Base-by-base conservation (phyloP, 441 rosid genomes). In the Lepidium campestre region DNA sequence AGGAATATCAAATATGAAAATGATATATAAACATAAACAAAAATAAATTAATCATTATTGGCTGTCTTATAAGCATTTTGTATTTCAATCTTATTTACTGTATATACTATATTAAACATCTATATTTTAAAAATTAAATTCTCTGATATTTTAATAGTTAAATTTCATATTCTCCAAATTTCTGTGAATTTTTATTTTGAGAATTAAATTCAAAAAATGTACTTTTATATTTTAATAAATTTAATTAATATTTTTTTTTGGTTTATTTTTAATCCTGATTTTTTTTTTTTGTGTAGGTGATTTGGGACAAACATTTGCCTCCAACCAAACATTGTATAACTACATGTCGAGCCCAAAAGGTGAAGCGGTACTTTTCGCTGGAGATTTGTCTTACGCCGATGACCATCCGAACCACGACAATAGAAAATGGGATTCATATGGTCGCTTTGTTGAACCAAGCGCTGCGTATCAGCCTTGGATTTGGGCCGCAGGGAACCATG, bases 361-460 rank as follows among this genome's bases (percentile, higher is more conserved):
- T 7, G 79, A 85, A 67, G 69, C 91, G 0, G 44, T 89, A 50
- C 65, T 89, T 70, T 82, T 77, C 15, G 75, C 66, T 13, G 96
- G 96, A 23, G 96, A 89, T 60, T 83, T 89, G 34, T 83, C 96
- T 0, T 86, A 85, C 14, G 91, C 91, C 2, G 91, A 89, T 55
- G 57, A 78, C 55, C 73, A 79, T 34, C 83, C 78, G 0, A 56
- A 50, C 10, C 91, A 89, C 55, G 83, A 85, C 76, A 79, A 77
- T 25, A 62, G 66, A 15, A 82, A 80, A 32, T 82, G 91, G 96
- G 93, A 89, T 65, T 63, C 86, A 6, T 89, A 81, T 70, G 91
- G 79, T 0, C 75, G 93, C 5, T 86, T 83, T 15, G 67, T 75
- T 0, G 96, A 86, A 67, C 80, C 67, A 20, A 78, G 80, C 19